Percentiles rank a stretch among this genome's conserved stretches.
Evolutionary conservation across 768 basidiomycete genomes (phyloP).

Genomic region (Baorangia bicolor): DNA sequence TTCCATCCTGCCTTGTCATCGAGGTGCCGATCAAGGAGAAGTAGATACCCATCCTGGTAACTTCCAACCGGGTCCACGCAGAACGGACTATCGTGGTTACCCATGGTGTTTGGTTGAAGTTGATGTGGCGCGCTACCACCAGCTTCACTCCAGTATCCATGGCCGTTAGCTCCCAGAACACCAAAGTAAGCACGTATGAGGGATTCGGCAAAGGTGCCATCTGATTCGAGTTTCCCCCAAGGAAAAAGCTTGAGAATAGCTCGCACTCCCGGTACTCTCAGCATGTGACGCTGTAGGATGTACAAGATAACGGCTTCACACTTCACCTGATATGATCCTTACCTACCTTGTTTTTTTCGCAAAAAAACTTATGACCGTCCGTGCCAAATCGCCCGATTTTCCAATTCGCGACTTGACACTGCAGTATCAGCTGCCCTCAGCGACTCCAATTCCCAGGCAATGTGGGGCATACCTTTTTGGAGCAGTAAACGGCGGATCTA

Average conservation of each 20-base stretch:
- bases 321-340: not conserved
- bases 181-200: constrained; percentile 36
- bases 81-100: not conserved
- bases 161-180: constrained; percentile 39
- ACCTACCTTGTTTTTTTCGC: constrained; percentile 35
- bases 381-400: constrained; percentile 29
- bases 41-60: constrained; percentile 35
- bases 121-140: constrained; percentile 37
- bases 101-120: constrained; percentile 15
- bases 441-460: not conserved
- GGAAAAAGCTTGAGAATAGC: constrained; percentile 38
- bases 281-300: constrained; percentile 36
- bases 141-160: constrained; percentile 43
- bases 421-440: not conserved
- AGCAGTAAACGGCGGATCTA: constrained; percentile 31
- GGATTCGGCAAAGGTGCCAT: constrained; percentile 38
- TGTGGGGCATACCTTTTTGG: constrained; percentile 21
- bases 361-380: constrained; percentile 34
- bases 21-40: constrained; percentile 31
- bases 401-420: constrained; percentile 41
- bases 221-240: constrained; percentile 43
- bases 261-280: constrained; percentile 33
- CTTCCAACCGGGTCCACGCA: constrained; percentile 11
- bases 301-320: not conserved
- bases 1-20: constrained; percentile 39